Conservation (phyloP, 495 filamentous ascomycete species). For the Hypoxylon lienhwacheense region DNA sequence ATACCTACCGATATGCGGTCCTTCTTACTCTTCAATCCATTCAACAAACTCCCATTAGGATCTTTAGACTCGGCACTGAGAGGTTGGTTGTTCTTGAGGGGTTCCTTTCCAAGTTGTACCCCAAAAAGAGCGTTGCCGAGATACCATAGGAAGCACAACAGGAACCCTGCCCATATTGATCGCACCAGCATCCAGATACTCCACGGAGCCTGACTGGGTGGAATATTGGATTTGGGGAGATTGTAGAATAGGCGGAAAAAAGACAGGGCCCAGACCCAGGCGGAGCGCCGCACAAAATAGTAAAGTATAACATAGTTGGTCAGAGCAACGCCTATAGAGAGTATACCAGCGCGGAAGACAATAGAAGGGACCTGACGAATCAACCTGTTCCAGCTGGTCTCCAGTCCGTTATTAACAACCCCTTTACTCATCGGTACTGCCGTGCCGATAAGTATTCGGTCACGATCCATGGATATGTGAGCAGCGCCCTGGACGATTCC, state of each 20-base stretch:
- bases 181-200: conserved; percentile 60
- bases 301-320: conserved; percentile 63
- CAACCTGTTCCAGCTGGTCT: conserved; percentile 11
- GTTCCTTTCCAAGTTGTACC: conserved; percentile 73
- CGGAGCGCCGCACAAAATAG: conserved; percentile 60
- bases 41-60: conserved; percentile 86
- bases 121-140: conserved; percentile 74
- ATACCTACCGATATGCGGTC: conserved; percentile 50
- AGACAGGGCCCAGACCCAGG: conserved; percentile 68
- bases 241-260: conserved; percentile 73
- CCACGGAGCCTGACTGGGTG: conserved; percentile 60
- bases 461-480: conserved; percentile 76
- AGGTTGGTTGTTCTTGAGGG: conserved; percentile 79
- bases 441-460: conserved; percentile 61
- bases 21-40: conserved; percentile 77
- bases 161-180: conserved; percentile 62
- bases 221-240: conserved; percentile 68
- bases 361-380: conserved; percentile 21
- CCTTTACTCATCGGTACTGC: conserved; percentile 34
- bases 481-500: conserved; percentile 66
- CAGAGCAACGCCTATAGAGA: conserved; percentile 48
- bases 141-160: conserved; percentile 74
- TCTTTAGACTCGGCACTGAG: conserved; percentile 82
- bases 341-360: conserved; percentile 25
- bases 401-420: conserved; percentile 12